Evolutionary conservation across 768 basidiomycete species (phyloP), one percentile per base, ranked within the genome.

Genomic region (Leucogyrophana mollusca): DNA sequence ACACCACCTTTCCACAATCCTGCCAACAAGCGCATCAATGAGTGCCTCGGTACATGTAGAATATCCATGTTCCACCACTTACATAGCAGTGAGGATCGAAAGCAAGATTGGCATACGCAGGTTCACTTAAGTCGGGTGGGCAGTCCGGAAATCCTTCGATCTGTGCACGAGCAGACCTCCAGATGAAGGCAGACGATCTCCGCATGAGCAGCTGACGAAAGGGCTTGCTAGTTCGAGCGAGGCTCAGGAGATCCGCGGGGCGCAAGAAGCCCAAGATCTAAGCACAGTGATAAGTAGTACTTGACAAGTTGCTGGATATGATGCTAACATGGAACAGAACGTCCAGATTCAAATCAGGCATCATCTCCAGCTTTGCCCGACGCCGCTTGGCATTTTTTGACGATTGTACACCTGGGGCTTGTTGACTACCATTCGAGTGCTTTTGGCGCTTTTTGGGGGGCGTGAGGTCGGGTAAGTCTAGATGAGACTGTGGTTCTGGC

Each of bases 241-340:
- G 59, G 43, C 61, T 56, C 14, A 78, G 57, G 9, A 77, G 55
- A 49, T 77, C 73, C 11, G 56, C 22, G n/a, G 73, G 73, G 21
- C 64, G 49, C 7, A 77, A 56, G 30, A 68, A 56, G 9, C 59
- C 53, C 46, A 73, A 67, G 18, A 74, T 70, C 63, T 77, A n/a
- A n/a, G n/a, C n/a, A 74, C 74, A 79, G 11, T 74, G 61, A 9
- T 62, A 58, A 11, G 14, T 4, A 34, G 22, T 18, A 24, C 27
- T 24, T 54, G 49, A n/a, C 53, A 65, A n/a, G 7, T 49, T 11
- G 43, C 47, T 2, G 47, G 34, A 3, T 64, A 62, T 57, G 62
- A 61, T 0, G 54, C 64, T 37, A 58, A 67, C 36, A 64, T 60
- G 62, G 40, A 54, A 9, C 55, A 45, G 17, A 27, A 51, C 10